A percentile compares a stretch with the other conserved stretches of the same genome.
These are phyloP conservation scores for Leccinellum luteum DNA, from an alignment of 768 basidiomycete species.

Conservation along the genomic window DNA sequence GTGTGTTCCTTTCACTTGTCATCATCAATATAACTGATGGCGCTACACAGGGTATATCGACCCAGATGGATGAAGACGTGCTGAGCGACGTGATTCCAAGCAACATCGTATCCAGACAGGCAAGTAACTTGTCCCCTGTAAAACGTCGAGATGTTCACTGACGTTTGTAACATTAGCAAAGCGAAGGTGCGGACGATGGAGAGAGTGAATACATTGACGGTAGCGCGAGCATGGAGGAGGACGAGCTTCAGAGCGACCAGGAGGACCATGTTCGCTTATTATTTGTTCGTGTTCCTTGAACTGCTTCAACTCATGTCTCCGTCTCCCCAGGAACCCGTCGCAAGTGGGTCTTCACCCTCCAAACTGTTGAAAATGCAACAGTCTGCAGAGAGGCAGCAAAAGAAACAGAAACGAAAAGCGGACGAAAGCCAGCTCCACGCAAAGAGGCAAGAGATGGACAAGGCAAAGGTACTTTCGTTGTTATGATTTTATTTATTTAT, in stretches of 20 bases:
- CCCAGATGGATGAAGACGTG: conserved; percentile 66
- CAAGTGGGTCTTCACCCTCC: conserved; percentile 27
- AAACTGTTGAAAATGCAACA: conserved; percentile 38
- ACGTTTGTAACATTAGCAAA: conserved; percentile 37
- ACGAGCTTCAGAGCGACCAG: conserved; percentile 58
- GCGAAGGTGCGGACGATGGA: conserved; percentile 67
- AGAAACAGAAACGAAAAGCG: conserved; percentile 57
- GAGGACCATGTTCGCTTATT: conserved; percentile 35
- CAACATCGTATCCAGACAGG: conserved; percentile 89
- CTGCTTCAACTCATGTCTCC: conserved; percentile 1
- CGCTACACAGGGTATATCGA: conserved; percentile 11
- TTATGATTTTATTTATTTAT: background rate
- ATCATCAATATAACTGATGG: conserved; percentile 1
- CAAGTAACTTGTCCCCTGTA: conserved; percentile 29
- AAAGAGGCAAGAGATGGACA: conserved; percentile 83
- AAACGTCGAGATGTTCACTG: conserved; percentile 7
- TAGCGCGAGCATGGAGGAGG: conserved; percentile 53
- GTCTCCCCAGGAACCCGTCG: conserved; percentile 17
- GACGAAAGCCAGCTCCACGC: conserved; percentile 67
- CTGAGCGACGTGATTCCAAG: conserved; percentile 89
- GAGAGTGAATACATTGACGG: conserved; percentile 68
- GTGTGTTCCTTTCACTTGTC: conserved; percentile 14
- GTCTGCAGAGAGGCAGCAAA: conserved; percentile 38
- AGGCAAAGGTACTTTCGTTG: conserved; percentile 63
- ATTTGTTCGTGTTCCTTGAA: conserved; percentile 1